Evolutionary conservation across 1,284 basidiomycete genomes (phyloP), one percentile per base, ranked within the genome.

Genomic region (Baeospora myosura): DNA sequence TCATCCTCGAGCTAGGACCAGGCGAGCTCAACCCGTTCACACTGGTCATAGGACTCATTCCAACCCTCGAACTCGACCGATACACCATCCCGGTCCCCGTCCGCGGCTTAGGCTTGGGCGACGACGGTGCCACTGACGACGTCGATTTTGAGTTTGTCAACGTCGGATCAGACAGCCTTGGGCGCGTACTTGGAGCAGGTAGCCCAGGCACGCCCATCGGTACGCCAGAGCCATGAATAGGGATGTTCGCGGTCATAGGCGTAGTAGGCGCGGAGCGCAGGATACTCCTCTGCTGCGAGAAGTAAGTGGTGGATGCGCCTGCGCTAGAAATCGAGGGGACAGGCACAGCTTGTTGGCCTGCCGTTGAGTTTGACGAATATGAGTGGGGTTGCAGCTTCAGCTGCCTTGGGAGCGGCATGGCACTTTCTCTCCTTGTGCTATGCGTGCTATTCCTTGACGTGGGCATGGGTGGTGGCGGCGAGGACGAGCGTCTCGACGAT

Each of bases 11-110:
- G n/a, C n/a, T n/a, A n/a, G n/a, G n/a, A n/a, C n/a, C n/a, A n/a
- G n/a, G n/a, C n/a, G n/a, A n/a, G n/a, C n/a, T n/a, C n/a, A n/a
- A n/a, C n/a, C n/a, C 12, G 22, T 40, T 40, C 28, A 28, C 26
- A 16, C 35, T 41, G 29, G 39, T 38, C 17, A 33, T 38, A n/a
- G 43, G 38, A 11, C 22, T 41, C 12, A 21, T 37, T 5, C 40
- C 40, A n/a, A n/a, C n/a, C 20, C 16, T 12, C 7, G 60, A 56
- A 36, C 62, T 66, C 30, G 61, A 70, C 40, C 72, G 66, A 51
- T 83, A 83, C 32, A 66, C 63, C 81, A 84, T 83, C 25, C 81
- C 81, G 6, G 80, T 81, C 4, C 81, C 81, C 11, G 75, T 82
- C 26, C 81, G 59, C 11, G 80, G 76, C 45, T 64, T 71, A 17